Percentiles rank a stretch among this genome's conserved stretches.
Evolutionary conservation across 2,329 filamentous ascomycete genomes (phyloP).

Genomic region (Fusarium newnesense): DNA sequence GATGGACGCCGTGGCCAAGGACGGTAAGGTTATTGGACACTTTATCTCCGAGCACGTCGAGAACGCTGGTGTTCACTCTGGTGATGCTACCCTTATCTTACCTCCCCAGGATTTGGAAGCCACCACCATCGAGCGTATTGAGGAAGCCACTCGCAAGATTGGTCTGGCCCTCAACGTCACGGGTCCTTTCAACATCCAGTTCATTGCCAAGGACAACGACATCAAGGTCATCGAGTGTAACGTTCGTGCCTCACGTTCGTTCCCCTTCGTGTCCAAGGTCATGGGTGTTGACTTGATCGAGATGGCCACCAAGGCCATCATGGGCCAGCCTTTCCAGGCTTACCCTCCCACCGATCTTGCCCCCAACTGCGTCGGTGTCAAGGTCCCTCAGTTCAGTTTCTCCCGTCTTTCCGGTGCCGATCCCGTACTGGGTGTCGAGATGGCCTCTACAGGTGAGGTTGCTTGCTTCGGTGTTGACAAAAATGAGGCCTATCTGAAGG

Average conservation of each 20-base stretch:
- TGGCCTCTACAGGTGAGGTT: slow-evolving; percentile 98
- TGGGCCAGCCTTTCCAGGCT: slow-evolving; percentile 81
- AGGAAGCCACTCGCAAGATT: slow-evolving; percentile 95
- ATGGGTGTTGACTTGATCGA: slow-evolving; percentile 98
- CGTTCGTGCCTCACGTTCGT: slow-evolving; percentile 93
- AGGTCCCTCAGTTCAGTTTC: slow-evolving; percentile 99
- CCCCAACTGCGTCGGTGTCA: slow-evolving; percentile 89
- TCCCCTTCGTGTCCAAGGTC: slow-evolving; percentile 98
- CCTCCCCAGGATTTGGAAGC: slow-evolving; percentile 92
- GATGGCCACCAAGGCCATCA: slow-evolving; percentile 98
- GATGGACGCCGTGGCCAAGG: slow-evolving; percentile 96
- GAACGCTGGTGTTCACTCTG: slow-evolving; percentile 97
- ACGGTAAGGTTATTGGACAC: slow-evolving; percentile 90
- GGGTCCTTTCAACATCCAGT: slow-evolving; percentile 98
- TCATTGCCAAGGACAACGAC: slow-evolving; percentile 99
- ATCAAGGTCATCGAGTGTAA: slow-evolving; percentile 99
- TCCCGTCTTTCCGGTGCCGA: slow-evolving; percentile 95
- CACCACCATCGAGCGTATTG: slow-evolving; percentile 90
- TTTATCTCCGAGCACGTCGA: slow-evolving; percentile 99
- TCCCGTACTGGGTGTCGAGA: slow-evolving; percentile 96
- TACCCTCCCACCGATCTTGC: slow-evolving; percentile 84
- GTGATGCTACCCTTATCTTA: slow-evolving; percentile 94
- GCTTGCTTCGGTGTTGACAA: slow-evolving; percentile 96
- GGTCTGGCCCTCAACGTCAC: slow-evolving; percentile 94
- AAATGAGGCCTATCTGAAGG: slow-evolving; percentile 98